phyloP scores from a whole-genome alignment of 2,329 filamentous ascomycete genomes.

The Xylaria arbuscula region DNA sequence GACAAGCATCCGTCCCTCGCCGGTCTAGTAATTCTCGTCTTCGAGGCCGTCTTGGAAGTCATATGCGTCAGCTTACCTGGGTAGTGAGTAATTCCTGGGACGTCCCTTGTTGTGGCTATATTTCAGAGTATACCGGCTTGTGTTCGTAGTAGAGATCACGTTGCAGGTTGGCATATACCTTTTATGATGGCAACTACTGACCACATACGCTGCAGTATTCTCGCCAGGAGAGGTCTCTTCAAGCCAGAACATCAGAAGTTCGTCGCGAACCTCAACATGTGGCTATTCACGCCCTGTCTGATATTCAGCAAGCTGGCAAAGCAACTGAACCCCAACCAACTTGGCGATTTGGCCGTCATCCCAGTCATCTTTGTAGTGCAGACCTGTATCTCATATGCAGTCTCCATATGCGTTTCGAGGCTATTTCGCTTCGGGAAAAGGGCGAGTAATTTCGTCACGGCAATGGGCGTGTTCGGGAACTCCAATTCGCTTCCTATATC shows the following conservation, averaged over 20 bases:
- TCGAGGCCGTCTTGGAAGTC: conserved; percentile 72
- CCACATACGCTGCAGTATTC: conserved; percentile 60
- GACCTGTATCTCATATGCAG: conserved; percentile 85
- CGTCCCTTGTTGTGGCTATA: background rate
- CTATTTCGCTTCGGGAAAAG: conserved; percentile 85
- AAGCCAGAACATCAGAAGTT: conserved; percentile 97
- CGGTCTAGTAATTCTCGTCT: conserved; percentile 83
- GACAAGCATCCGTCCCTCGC: conserved; percentile 72
- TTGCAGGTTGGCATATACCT: background rate
- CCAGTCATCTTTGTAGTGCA: conserved; percentile 93
- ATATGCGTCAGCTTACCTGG: conserved; percentile 93
- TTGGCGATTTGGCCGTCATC: conserved; percentile 90
- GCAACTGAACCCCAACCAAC: conserved; percentile 90
- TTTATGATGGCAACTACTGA: conserved; percentile 16
- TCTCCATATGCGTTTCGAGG: conserved; percentile 76
- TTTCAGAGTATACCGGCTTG: background rate
- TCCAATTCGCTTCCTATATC: conserved; percentile 98
- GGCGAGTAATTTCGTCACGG: conserved; percentile 92
- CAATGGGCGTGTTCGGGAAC: conserved; percentile 98
- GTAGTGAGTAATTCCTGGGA: conserved; percentile 59
- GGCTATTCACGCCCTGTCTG: conserved; percentile 95
- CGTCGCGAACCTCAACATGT: conserved; percentile 93
- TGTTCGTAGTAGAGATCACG: background rate
- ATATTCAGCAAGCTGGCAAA: conserved; percentile 98
- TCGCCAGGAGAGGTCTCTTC: conserved; percentile 90